Evolutionary conservation across 208 protist genomes (phyloP).

Genomic region (Trypanosoma platydactyli): DNA sequence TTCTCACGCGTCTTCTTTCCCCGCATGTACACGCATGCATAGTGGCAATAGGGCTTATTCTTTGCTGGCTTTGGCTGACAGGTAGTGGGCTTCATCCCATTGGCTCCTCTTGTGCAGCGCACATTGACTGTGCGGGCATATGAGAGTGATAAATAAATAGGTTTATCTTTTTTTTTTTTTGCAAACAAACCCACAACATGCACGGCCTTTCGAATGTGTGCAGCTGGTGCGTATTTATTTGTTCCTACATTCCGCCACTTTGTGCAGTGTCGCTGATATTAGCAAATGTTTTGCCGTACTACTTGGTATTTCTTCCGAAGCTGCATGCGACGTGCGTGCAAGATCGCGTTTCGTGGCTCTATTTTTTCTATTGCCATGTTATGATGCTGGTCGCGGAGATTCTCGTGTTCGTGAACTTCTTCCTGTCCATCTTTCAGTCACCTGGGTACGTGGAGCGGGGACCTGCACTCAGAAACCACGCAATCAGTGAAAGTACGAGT

Average conservation of each 20-base stretch:
- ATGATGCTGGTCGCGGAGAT: constrained; percentile 47
- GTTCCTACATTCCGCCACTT: constrained; percentile 41
- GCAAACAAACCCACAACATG: constrained; percentile 41
- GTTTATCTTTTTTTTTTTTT: constrained; percentile 3
- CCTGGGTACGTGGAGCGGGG: constrained; percentile 42
- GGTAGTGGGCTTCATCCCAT: neutral
- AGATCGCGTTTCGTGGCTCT: constrained; percentile 42
- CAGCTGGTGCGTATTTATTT: constrained; percentile 32
- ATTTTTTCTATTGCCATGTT: constrained; percentile 54
- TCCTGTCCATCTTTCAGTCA: constrained; percentile 22
- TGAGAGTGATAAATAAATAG: no score
- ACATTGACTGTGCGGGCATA: no score
- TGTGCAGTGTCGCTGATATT: constrained; percentile 49
- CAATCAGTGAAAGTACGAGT: constrained; percentile 34
- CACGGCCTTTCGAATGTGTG: constrained; percentile 23
- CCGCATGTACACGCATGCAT: no score
- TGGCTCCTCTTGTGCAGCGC: no score
- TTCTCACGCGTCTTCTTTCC: no score
- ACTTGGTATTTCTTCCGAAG: constrained; percentile 39
- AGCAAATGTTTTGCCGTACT: constrained; percentile 53
- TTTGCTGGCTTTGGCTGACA: neutral
- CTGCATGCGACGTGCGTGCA: constrained; percentile 31
- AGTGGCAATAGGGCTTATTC: no score
- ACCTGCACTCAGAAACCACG: constrained; percentile 27
- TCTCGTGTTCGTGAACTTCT: constrained; percentile 67